These are phyloP conservation scores for Ocimum tenuiflorum DNA, from an alignment of 257 asterid species.

Conservation along the genomic window DNA sequence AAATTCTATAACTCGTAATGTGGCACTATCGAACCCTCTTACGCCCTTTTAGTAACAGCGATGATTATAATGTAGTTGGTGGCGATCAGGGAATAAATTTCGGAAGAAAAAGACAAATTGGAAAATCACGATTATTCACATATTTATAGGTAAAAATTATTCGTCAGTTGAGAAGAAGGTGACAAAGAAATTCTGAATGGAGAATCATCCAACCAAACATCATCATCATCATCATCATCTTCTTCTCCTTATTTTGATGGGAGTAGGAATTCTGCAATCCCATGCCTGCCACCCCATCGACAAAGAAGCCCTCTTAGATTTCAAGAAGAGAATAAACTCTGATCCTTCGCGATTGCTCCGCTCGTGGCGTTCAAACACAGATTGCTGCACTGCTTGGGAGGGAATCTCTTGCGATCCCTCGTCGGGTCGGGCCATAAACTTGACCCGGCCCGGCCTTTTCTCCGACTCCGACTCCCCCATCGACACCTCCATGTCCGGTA, in stretches of 20 bases:
- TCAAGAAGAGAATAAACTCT: conserved; percentile 37
- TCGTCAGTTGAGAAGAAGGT: too few species aligned
- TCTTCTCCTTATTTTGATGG: conserved; percentile 13
- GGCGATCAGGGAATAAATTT: neutral
- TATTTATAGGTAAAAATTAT: neutral
- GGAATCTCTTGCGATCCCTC: conserved; percentile 42
- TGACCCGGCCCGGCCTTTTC: conserved; percentile 46
- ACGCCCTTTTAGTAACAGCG: too few species aligned
- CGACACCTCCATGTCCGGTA: conserved; percentile 46
- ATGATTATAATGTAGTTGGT: too few species aligned
- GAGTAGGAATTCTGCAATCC: conserved; percentile 7
- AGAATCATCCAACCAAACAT: conserved; percentile 9
- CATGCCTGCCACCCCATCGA: conserved; percentile 47
- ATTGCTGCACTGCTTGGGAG: conserved; percentile 60
- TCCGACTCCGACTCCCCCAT: conserved; percentile 23
- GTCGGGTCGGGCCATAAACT: conserved; percentile 41
- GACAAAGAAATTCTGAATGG: conserved; percentile 16
- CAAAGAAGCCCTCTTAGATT: conserved; percentile 43
- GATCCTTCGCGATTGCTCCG: conserved; percentile 44
- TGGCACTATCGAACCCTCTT: too few species aligned
- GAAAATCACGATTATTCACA: neutral
- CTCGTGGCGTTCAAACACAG: conserved; percentile 50
- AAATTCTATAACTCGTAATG: too few species aligned
- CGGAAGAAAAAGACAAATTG: neutral
- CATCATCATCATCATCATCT: conserved; percentile 23